Evolutionary conservation across 2,329 filamentous ascomycete species (phyloP).

Genomic region (Ophiognomonia clavigignenti-juglandacearum): DNA sequence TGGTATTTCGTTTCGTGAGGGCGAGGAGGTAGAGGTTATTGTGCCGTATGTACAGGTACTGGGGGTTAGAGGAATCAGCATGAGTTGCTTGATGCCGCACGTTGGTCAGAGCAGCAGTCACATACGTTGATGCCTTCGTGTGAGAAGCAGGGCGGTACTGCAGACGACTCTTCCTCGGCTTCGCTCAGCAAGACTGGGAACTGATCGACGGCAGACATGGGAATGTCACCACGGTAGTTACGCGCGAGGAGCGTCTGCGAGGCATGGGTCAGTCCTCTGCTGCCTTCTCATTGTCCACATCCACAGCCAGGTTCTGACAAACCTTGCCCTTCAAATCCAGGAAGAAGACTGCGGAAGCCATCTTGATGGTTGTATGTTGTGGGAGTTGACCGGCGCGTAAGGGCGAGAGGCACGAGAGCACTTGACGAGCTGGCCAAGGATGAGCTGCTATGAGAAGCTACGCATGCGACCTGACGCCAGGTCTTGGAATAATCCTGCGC

Average conservation of each 20-base stretch:
- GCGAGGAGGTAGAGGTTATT: constrained; percentile 99
- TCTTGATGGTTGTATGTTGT: constrained; percentile 38
- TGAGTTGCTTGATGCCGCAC: no score
- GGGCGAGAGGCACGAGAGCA: constrained; percentile 21
- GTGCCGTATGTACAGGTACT: constrained; percentile 99
- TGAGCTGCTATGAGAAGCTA: constrained; percentile 1
- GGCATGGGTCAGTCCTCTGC: constrained; percentile 11
- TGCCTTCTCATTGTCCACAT: neutral
- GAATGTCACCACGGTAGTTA: constrained; percentile 97
- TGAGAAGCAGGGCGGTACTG: constrained; percentile 95
- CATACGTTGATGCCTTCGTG: constrained; percentile 94
- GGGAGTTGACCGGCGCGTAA: constrained; percentile 12
- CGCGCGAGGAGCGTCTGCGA: constrained; percentile 88
- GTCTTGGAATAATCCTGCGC: neutral
- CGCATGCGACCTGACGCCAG: constrained; percentile 9
- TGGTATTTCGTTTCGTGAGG: constrained; percentile 96
- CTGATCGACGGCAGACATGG: constrained; percentile 98
- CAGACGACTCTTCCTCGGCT: constrained; percentile 97
- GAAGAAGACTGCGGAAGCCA: constrained; percentile 98
- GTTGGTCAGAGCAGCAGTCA: no score
- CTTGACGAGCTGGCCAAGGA: constrained; percentile 20
- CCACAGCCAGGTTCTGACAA: constrained; percentile 21
- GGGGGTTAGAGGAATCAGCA: no score
- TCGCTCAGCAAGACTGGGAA: constrained; percentile 94
- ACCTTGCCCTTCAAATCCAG: constrained; percentile 99